phyloP scores from a whole-genome alignment of 106 monocot genomes.

The Agapanthus africanus region DNA sequence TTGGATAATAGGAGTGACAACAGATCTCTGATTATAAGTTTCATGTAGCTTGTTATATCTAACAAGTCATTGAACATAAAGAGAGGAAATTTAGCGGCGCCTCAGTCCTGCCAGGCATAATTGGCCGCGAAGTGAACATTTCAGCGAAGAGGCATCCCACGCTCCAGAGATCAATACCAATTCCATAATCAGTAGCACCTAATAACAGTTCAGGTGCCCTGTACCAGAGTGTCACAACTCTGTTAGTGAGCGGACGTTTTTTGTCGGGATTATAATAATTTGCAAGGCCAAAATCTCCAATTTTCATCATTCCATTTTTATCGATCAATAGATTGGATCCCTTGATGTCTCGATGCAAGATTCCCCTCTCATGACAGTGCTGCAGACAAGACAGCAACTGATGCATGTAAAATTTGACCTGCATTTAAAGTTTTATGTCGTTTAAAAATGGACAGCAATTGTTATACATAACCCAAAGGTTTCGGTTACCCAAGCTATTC shows the following conservation, averaged over 20 bases:
- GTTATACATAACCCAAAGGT: neutral
- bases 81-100: too few relatives aligned
- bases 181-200: neutral
- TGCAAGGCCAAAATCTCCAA: neutral
- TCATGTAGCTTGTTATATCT: too few relatives aligned
- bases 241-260: neutral
- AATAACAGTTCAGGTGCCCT: neutral
- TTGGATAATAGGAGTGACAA: too few relatives aligned
- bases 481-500: too few relatives aligned
- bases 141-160: neutral
- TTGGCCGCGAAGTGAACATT: neutral
- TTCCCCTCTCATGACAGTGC: conserved; percentile 40
- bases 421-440: neutral
- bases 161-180: neutral
- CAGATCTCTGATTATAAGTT: too few relatives aligned
- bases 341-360: conserved; percentile 39
- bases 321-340: conserved; percentile 41
- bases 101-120: neutral
- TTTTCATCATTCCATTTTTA: conserved; percentile 16
- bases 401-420: conserved; percentile 39
- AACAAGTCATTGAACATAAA: too few relatives aligned
- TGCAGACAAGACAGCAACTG: conserved; percentile 37
- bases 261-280: neutral
- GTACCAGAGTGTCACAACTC: neutral
- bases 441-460: neutral